Base-by-base conservation (phyloP, 352 stramenopile species). In the Phytophthora crassamura region DNA sequence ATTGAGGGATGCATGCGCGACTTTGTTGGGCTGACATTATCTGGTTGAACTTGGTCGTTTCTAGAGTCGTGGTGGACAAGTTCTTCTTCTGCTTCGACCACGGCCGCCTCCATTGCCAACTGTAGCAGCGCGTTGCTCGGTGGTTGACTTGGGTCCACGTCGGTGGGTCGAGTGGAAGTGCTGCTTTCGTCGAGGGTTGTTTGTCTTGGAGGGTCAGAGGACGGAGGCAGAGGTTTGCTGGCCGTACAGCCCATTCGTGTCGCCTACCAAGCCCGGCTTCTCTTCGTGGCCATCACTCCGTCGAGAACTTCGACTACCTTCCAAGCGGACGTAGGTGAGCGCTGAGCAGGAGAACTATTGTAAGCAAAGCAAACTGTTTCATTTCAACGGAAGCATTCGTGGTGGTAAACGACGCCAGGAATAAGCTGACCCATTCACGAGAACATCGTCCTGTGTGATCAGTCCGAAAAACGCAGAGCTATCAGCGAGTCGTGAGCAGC, bases 1-100 rank as follows among this genome's bases (percentile, higher is more conserved):
- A 72, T 72, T 4, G 69, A 49, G 38, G 70, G 69, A 11, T 63
- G 67, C 1, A 63, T 43, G 20, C 67, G 53, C 7, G 52, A 52
- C 35, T 72, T 72, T 14, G 68, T 59, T 0, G 65, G 55, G 6
- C 47, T 67, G 10, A 11, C 16, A 41, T 56, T 65, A 5, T 50
- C 34, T 40, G 48, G 20, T 4, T 38, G n/a, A 30, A 11, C 40
- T 33, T 7, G 15, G 14, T 12, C 16, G 5, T 50, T 30, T n/a
- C 9, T 43, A 40, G 47, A n/a, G 14, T 4, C 39, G 16, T 16
- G 14, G n/a, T 42, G 43, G 32, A 39, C 38, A 20, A 40, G 25
- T 42, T 42, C 43, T 22, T 7, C 20, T 16, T 33, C 42, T 30
- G 25, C 25, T 52, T 52, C 20, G 15, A 32, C 30, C 16, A 30